A percentile compares a stretch with the other conserved stretches of the same genome.
Conservation (phyloP, 257 asterid genomes). For the Avicennia marina region DNA sequence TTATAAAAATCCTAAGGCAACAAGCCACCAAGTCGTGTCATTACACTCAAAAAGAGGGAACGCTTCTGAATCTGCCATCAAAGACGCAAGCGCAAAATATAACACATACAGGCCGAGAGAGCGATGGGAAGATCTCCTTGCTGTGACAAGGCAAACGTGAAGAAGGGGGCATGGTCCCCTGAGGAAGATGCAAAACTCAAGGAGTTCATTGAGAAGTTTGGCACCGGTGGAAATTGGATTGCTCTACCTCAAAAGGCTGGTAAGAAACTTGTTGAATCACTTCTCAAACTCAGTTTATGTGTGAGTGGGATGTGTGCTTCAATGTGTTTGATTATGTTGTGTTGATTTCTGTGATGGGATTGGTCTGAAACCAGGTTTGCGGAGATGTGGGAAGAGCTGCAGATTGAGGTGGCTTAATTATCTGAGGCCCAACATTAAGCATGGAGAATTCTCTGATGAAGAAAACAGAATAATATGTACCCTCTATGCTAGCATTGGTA, state of each 20-base stretch:
- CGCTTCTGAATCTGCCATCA: constrained; percentile 25
- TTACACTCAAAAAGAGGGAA: constrained; percentile 8
- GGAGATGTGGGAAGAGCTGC: no score
- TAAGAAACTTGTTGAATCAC: constrained; percentile 17
- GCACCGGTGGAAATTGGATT: no score
- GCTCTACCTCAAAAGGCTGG: constrained; percentile 93
- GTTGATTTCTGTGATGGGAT: constrained; percentile 2
- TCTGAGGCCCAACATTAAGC: constrained; percentile 78
- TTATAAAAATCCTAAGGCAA: constrained; percentile 26
- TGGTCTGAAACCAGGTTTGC: constrained; percentile 44
- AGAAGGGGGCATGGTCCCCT: constrained; percentile 97
- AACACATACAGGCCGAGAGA: constrained; percentile 19
- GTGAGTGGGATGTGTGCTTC: no score
- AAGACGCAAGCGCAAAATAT: constrained; percentile 17
- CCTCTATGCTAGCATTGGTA: constrained; percentile 76
- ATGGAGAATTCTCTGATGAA: constrained; percentile 85
- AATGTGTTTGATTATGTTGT: background rate
- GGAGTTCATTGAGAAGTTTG: no score
- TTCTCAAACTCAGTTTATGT: no score
- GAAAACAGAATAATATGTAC: constrained; percentile 75
- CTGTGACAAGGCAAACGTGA: constrained; percentile 88
- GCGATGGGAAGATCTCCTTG: constrained; percentile 96
- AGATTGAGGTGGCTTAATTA: constrained; percentile 94
- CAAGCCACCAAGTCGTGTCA: constrained; percentile 30
- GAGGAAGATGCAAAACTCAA: no score